Conservation (phyloP, 1,284 basidiomycete genomes). For the Pterulicium gracile region DNA sequence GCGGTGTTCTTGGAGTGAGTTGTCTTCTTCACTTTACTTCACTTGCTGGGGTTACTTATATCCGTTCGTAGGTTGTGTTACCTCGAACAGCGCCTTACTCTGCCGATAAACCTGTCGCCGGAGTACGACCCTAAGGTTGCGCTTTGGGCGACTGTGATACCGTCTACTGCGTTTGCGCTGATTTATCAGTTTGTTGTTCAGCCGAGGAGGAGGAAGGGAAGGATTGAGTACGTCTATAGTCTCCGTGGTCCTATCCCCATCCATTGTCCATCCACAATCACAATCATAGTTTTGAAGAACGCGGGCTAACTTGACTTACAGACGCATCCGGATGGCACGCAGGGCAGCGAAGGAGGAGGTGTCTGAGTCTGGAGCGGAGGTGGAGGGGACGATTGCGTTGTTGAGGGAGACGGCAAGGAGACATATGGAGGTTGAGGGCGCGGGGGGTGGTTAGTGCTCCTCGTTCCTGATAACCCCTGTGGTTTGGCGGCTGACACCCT, state of each 20-base stretch:
- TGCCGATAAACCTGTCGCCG: conserved; percentile 26
- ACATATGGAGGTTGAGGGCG: conserved; percentile 22
- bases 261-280: neutral
- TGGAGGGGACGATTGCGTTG: conserved; percentile 20
- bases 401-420: conserved; percentile 26
- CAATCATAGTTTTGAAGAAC: too few relatives aligned
- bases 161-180: conserved; percentile 36
- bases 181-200: conserved; percentile 47
- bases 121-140: conserved; percentile 19
- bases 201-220: conserved; percentile 36
- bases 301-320: conserved; percentile 11
- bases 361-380: conserved; percentile 21
- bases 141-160: conserved; percentile 37
- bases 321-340: conserved; percentile 25
- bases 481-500: conserved; percentile 1
- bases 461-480: neutral
- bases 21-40: conserved; percentile 2
- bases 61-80: conserved; percentile 16
- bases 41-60: conserved; percentile 7
- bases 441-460: conserved; percentile 22
- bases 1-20: conserved; percentile 27
- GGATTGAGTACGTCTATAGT: too few relatives aligned
- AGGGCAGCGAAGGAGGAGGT: conserved; percentile 23
- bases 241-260: conserved; percentile 19
- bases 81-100: conserved; percentile 18